A percentile compares a stretch with the other conserved stretches of the same genome.
Conservation (phyloP, 208 protist genomes). For the Phytomonas sp. region DNA sequence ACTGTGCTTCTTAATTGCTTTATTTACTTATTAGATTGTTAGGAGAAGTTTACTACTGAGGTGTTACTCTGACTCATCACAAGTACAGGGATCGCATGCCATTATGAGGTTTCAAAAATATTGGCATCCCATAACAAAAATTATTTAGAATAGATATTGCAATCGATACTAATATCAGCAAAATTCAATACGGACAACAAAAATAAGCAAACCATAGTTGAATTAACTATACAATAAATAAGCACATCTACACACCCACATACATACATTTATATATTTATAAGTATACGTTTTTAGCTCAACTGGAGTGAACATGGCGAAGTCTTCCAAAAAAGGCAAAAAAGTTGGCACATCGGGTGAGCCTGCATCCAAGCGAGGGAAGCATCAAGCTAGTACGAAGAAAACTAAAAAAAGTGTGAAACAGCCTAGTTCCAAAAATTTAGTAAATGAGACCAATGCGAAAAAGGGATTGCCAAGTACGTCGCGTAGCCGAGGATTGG, state of each 20-base stretch:
- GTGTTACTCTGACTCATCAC: background rate
- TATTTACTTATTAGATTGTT: background rate
- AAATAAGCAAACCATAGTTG: background rate
- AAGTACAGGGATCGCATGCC: background rate
- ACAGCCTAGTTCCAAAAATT: background rate
- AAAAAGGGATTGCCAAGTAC: background rate
- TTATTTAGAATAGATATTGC: background rate
- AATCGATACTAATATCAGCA: background rate
- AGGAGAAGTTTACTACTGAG: background rate
- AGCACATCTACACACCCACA: background rate
- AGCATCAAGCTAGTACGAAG: background rate
- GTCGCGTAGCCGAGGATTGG: background rate
- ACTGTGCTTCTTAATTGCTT: background rate
- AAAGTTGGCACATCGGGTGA: background rate
- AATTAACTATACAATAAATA: background rate
- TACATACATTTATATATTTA: background rate
- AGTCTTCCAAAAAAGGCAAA: background rate
- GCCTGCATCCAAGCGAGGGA: background rate
- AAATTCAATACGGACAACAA: background rate
- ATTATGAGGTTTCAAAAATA: constrained; percentile 1
- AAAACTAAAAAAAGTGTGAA: background rate
- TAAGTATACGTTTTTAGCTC: background rate
- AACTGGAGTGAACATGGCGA: background rate
- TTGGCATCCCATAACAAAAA: background rate
- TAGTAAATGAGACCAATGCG: background rate